Conservation (phyloP, 192 early-diverging fungal species). For the Backusella sp. region DNA sequence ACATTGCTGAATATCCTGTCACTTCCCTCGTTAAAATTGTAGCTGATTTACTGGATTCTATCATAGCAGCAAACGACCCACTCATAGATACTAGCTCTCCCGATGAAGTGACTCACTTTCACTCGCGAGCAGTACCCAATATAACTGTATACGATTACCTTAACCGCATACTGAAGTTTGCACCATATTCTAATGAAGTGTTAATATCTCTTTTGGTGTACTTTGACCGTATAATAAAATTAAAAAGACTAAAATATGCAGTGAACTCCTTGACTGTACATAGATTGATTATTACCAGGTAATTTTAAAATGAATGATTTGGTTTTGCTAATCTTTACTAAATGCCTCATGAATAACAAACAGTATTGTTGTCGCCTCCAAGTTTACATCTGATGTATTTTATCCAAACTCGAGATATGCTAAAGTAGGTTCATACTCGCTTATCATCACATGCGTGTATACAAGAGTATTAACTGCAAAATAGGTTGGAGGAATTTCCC, state of each 20-base stretch:
- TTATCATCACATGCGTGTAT: not conserved
- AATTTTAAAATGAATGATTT: not conserved
- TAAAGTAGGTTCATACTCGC: constrained; percentile 35
- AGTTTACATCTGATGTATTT: constrained; percentile 75
- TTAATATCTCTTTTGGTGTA: constrained; percentile 71
- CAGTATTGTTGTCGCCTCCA: constrained; percentile 69
- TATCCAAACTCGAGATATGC: constrained; percentile 75
- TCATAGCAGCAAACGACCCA: constrained; percentile 49
- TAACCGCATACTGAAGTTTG: constrained; percentile 64
- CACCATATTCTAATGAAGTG: constrained; percentile 65
- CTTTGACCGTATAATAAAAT: constrained; percentile 61
- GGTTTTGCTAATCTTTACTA: constrained; percentile 1
- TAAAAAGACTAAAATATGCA: constrained; percentile 51
- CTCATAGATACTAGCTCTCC: constrained; percentile 20
- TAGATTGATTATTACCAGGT: constrained; percentile 56
- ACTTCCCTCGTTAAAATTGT: constrained; percentile 46
- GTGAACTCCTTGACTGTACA: constrained; percentile 70
- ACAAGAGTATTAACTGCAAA: not conserved
- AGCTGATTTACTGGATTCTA: constrained; percentile 47
- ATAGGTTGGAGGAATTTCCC: constrained; percentile 71
- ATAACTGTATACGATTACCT: constrained; percentile 69
- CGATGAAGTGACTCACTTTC: constrained; percentile 60
- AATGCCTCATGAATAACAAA: not conserved
- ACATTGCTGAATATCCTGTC: constrained; percentile 49
- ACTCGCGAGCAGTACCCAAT: constrained; percentile 63